Conservation (phyloP, 257 asterid genomes). For the Haberlea rhodopensis region DNA sequence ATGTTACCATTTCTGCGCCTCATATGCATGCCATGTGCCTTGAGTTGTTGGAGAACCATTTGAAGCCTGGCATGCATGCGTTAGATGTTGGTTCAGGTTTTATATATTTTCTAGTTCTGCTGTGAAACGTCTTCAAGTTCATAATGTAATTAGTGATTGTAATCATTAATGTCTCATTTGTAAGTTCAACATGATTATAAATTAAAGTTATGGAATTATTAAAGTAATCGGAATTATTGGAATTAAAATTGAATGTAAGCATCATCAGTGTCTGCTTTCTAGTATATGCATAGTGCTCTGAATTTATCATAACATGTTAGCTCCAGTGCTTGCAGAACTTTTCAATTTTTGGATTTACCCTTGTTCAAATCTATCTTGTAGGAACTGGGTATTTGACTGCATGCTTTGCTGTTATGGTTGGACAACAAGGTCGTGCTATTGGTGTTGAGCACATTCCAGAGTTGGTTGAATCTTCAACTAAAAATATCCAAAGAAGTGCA, state of each 20-base stretch:
- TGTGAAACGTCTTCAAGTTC: not conserved
- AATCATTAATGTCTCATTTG: too few relatives aligned
- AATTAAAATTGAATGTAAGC: too few relatives aligned
- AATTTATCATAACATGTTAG: too few relatives aligned
- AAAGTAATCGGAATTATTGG: too few relatives aligned
- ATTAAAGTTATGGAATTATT: too few relatives aligned
- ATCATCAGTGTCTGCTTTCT: too few relatives aligned
- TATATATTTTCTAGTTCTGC: not conserved
- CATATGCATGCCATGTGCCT: slow-evolving; percentile 98
- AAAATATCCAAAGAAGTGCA: slow-evolving; percentile 64
- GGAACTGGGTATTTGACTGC: too few relatives aligned
- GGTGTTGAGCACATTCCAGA: slow-evolving; percentile 96
- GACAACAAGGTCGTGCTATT: slow-evolving; percentile 76
- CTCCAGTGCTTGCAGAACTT: slow-evolving; percentile 5
- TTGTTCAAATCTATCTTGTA: too few relatives aligned
- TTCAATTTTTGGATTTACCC: slow-evolving; percentile 47
- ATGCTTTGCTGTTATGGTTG: slow-evolving; percentile 89
- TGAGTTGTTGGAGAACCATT: slow-evolving; percentile 69
- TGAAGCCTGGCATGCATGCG: slow-evolving; percentile 90
- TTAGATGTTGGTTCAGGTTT: slow-evolving; percentile 93
- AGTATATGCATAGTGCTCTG: too few relatives aligned
- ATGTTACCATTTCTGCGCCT: slow-evolving; percentile 94
- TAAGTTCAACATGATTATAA: too few relatives aligned
- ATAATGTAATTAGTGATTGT: too few relatives aligned
- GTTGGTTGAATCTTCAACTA: slow-evolving; percentile 61